These are phyloP conservation scores for Chytriomyces sp. DNA, from an alignment of 192 early-diverging fungal species.

Conservation along the genomic window DNA sequence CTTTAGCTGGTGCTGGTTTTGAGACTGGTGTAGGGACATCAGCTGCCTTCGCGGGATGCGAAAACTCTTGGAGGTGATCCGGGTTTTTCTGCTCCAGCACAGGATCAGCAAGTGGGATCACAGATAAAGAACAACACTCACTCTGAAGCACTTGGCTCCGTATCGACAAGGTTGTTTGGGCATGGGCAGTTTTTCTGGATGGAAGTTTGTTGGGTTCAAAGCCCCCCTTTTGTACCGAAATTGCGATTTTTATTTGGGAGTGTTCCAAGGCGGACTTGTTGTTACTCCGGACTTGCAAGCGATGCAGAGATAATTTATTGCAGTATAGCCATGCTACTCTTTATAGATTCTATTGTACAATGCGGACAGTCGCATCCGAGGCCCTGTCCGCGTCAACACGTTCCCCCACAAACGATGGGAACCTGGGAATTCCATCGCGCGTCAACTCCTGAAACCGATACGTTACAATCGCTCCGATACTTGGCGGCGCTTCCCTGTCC, in stretches of 20 bases:
- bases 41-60: constrained; percentile 19
- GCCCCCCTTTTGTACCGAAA: no score
- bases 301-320: no score
- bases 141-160: no score
- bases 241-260: no score
- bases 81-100: constrained; percentile 37
- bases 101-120: no score
- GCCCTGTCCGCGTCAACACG: constrained; percentile 44
- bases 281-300: no score
- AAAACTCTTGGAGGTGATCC: constrained; percentile 34
- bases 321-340: neutral
- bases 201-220: no score
- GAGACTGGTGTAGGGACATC: neutral
- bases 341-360: neutral
- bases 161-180: no score
- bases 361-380: constrained; percentile 30
- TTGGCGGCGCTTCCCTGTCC: constrained; percentile 62
- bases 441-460: constrained; percentile 60
- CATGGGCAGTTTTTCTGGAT: no score
- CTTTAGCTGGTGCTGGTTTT: neutral
- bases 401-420: constrained; percentile 51
- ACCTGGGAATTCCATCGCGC: constrained; percentile 49
- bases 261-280: no score
- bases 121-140: no score
- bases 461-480: constrained; percentile 51